Evolutionary conservation across 2,329 filamentous ascomycete species (phyloP).

Genomic region (Diaporthe caulivora): DNA sequence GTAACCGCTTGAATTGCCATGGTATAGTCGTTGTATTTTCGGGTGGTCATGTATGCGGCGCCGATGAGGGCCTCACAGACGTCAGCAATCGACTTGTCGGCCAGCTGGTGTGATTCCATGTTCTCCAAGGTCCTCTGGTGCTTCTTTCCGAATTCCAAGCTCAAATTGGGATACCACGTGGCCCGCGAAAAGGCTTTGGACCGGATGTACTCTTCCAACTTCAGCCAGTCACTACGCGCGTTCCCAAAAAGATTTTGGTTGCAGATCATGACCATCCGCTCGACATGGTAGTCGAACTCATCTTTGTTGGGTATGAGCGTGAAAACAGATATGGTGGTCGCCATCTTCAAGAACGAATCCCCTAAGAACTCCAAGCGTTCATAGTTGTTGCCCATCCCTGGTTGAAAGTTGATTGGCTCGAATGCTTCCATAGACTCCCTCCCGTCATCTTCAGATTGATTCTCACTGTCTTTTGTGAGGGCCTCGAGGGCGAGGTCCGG

Average conservation of each 20-base stretch:
- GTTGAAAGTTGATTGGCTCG: constrained; percentile 79
- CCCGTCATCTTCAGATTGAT: constrained; percentile 76
- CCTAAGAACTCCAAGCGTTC: constrained; percentile 94
- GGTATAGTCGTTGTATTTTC: constrained; percentile 60
- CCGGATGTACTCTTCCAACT: constrained; percentile 81
- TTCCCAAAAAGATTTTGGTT: constrained; percentile 90
- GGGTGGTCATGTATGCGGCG: constrained; percentile 74
- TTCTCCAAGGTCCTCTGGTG: constrained; percentile 57
- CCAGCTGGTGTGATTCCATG: constrained; percentile 73
- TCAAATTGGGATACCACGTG: constrained; percentile 89
- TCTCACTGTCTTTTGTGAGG: constrained; percentile 92
- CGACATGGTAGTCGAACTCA: constrained; percentile 90
- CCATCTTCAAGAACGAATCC: constrained; percentile 95
- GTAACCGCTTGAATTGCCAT: constrained; percentile 74
- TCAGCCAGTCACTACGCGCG: constrained; percentile 69
- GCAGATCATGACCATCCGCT: constrained; percentile 90
- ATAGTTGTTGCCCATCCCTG: constrained; percentile 94
- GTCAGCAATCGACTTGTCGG: constrained; percentile 92
- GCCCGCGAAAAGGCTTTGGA: constrained; percentile 85
- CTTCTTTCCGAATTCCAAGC: constrained; percentile 78
- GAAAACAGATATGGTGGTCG: constrained; percentile 89
- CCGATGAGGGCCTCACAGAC: constrained; percentile 96
- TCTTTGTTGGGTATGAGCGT: constrained; percentile 80
- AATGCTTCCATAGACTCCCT: constrained; percentile 45
- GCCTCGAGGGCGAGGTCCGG: constrained; percentile 85